Evolutionary conservation across 306 rosid species (phyloP), one percentile per base, ranked within the genome.

Genomic region (Lathyrus tuberosus): DNA sequence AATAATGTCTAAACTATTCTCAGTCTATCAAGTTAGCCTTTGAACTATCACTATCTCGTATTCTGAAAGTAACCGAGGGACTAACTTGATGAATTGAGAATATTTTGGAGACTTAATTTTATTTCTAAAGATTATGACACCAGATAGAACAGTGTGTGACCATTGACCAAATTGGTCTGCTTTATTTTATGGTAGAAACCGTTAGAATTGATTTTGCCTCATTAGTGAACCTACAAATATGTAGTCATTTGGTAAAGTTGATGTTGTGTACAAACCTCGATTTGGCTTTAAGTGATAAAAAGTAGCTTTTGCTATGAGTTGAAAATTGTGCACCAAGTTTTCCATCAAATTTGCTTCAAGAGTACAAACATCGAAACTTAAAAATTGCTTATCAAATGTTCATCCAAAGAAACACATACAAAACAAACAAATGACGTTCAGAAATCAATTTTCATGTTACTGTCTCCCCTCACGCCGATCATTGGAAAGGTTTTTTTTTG

Each of bases 381-480:
- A 24, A 12, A 54, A 54, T 6, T 12, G 30, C 35, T 54, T 24
- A 5, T 57, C 20, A 30, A 30, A 57, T 14, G 63, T 57, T 57
- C 22, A 57, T 30, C 20, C 41, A 57, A 57, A 57, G 63, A 57
- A 57, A 28, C 41, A 28, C 12, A 8, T 57, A n/a, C 20, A 26
- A 6, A 56, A 28, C 14, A 59, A n/a, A 31, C 3, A 0, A 0
- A 13, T 31, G 44, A 60, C n/a, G 7, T 33, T 59, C 15, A 14
- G 17, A 18, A 8, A 30, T 47, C 3, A 6, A 5, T 35, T 51
- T 24, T 64, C 47, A 33, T 49, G 35, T 22, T 3, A 74, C 42
- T 64, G 10, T 62, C 60, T 62, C 60, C 40, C 67, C 43, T 40
- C 58, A 47, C 62, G 43, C 30, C 8, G 6, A 69, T 38, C 18